These are phyloP conservation scores for Ceratobasidium sp. DNA, from an alignment of 1,284 basidiomycete genomes.

Conservation along the genomic window DNA sequence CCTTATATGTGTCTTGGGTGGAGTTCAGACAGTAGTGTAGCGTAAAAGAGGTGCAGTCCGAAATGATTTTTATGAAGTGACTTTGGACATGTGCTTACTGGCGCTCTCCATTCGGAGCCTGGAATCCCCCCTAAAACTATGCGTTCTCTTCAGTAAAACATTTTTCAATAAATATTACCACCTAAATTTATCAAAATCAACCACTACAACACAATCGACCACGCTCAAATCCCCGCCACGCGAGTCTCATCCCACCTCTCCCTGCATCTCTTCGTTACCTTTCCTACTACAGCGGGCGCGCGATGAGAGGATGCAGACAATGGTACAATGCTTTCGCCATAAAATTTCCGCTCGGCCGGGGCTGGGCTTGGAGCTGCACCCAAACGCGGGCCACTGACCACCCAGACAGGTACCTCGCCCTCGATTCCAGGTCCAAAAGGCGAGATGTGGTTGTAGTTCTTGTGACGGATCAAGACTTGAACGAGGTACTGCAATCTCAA, in stretches of 20 bases:
- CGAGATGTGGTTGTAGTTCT: conserved; percentile 36
- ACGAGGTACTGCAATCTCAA: conserved; percentile 20
- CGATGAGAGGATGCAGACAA: background rate
- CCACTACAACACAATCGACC: background rate
- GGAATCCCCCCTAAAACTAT: no score
- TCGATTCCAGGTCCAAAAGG: conserved; percentile 39
- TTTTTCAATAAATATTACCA: no score
- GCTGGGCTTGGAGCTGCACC: background rate
- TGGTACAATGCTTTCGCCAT: conserved; percentile 10
- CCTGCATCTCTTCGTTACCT: conserved; percentile 16
- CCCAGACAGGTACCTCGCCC: conserved; percentile 38
- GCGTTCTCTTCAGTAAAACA: no score
- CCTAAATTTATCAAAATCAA: background rate
- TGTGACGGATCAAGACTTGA: conserved; percentile 25
- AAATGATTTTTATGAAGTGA: no score
- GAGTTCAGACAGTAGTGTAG: background rate
- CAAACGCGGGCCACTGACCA: conserved; percentile 25
- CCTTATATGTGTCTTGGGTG: background rate
- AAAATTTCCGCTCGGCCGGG: conserved; percentile 7
- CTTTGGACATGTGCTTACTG: no score
- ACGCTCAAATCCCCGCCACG: conserved; percentile 15
- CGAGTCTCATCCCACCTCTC: conserved; percentile 19
- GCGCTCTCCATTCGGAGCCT: no score
- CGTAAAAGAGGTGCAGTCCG: no score
- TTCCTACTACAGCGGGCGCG: background rate